These are phyloP conservation scores for Ilyonectria robusta DNA, from an alignment of 2,329 filamentous ascomycete genomes.

Conservation along the genomic window DNA sequence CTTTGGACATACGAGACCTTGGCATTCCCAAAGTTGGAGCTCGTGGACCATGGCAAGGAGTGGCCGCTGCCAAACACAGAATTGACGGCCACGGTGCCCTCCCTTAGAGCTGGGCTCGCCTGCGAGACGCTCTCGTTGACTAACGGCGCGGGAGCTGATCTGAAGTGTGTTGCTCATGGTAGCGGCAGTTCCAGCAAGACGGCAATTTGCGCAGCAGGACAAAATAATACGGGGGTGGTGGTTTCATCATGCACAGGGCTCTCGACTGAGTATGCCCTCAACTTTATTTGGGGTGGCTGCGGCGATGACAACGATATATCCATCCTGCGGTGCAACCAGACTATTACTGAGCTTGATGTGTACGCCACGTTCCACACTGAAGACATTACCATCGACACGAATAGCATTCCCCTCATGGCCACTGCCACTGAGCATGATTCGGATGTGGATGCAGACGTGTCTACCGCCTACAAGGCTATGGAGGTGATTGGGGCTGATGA, in stretches of 20 bases:
- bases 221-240: constrained; percentile 39
- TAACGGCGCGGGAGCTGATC: constrained; percentile 31
- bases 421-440: constrained; percentile 30
- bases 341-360: constrained; percentile 40
- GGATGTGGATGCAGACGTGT: constrained; percentile 34
- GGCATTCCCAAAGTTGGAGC: constrained; percentile 40
- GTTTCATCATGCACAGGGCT: constrained; percentile 43
- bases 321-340: constrained; percentile 45
- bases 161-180: constrained; percentile 39
- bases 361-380: constrained; percentile 45
- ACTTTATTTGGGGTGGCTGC: constrained; percentile 49
- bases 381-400: constrained; percentile 39
- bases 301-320: constrained; percentile 35
- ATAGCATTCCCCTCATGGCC: constrained; percentile 41
- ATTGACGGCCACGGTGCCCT: constrained; percentile 39
- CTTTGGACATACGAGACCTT: constrained; percentile 47
- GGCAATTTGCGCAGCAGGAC: constrained; percentile 34
- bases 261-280: constrained; percentile 35
- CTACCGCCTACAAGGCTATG: constrained; percentile 40
- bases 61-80: constrained; percentile 45
- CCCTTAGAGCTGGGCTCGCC: constrained; percentile 35
- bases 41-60: constrained; percentile 32
- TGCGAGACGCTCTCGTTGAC: constrained; percentile 40
- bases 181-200: constrained; percentile 34
- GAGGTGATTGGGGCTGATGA: constrained; percentile 33